Evolutionary conservation across 306 rosid genomes (phyloP).

Genomic region (Cajanus cajan): DNA sequence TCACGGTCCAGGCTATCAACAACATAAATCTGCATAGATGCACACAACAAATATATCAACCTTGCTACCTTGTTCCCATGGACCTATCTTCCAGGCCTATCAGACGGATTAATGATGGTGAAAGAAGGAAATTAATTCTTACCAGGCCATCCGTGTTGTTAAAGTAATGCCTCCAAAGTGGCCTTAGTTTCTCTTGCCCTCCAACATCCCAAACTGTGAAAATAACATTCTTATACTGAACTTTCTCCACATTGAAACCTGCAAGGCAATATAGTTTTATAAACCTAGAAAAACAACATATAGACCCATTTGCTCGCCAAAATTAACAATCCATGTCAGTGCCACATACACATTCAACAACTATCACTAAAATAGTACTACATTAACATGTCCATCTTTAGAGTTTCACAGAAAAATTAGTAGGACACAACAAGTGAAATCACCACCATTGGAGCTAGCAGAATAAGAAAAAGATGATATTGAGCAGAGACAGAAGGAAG

Average conservation of each 20-base stretch:
- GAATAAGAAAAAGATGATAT: background rate
- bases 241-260: slow-evolving; percentile 99
- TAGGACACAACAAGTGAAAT: background rate
- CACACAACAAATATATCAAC: slow-evolving; percentile 4
- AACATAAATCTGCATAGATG: slow-evolving; percentile 74
- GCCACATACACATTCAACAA: background rate
- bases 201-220: slow-evolving; percentile 99
- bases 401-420: background rate
- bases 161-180: slow-evolving; percentile 97
- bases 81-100: background rate
- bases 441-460: background rate
- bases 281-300: slow-evolving; percentile 6
- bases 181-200: slow-evolving; percentile 95
- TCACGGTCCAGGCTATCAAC: slow-evolving; percentile 94
- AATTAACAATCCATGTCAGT: background rate
- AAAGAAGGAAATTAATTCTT: slow-evolving; percentile 22
- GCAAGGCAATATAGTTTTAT: slow-evolving; percentile 24
- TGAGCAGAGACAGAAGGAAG: background rate
- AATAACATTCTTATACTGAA: slow-evolving; percentile 93
- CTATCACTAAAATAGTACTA: background rate
- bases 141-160: slow-evolving; percentile 94
- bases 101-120: background rate
- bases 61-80: background rate
- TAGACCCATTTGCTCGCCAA: background rate
- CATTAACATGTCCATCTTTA: background rate